phyloP scores from a whole-genome alignment of 345 rosid species.

The Sisymbrium altissimum region DNA sequence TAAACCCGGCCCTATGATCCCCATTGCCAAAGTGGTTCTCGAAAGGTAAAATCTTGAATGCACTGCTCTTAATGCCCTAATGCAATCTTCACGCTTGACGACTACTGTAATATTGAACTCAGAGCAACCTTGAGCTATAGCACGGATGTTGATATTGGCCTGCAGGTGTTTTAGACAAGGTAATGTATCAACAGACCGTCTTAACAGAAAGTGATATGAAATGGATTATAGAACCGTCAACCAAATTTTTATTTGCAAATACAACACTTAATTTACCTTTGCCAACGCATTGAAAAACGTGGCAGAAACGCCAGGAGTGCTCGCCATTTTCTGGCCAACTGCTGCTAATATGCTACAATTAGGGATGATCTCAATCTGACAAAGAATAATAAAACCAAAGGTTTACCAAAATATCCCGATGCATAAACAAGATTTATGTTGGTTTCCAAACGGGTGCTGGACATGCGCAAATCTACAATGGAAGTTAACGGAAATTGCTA shows the following conservation, averaged over 20 bases:
- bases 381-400: constrained; percentile 4
- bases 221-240: neutral
- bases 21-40: constrained; percentile 84
- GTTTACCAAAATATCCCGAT: constrained; percentile 18
- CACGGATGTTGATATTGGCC: constrained; percentile 93
- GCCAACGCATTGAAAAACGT: constrained; percentile 86
- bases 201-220: neutral
- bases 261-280: constrained; percentile 49
- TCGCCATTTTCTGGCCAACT: constrained; percentile 99
- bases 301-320: constrained; percentile 95
- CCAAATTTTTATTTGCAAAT: neutral
- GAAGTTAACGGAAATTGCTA: neutral
- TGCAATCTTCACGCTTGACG: constrained; percentile 84
- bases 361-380: constrained; percentile 71
- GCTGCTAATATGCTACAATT: constrained; percentile 94
- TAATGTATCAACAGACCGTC: constrained; percentile 8
- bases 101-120: constrained; percentile 92
- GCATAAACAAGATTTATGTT: neutral
- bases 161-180: constrained; percentile 32
- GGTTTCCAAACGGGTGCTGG: neutral
- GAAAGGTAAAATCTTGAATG: constrained; percentile 94
- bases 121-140: constrained; percentile 98
- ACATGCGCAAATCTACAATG: too few species aligned
- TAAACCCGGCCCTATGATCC: constrained; percentile 94
- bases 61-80: constrained; percentile 88